These are phyloP conservation scores for Bolboschoenus planiculmis DNA, from an alignment of 176 grass and related monocot genomes.

Conservation along the genomic window DNA sequence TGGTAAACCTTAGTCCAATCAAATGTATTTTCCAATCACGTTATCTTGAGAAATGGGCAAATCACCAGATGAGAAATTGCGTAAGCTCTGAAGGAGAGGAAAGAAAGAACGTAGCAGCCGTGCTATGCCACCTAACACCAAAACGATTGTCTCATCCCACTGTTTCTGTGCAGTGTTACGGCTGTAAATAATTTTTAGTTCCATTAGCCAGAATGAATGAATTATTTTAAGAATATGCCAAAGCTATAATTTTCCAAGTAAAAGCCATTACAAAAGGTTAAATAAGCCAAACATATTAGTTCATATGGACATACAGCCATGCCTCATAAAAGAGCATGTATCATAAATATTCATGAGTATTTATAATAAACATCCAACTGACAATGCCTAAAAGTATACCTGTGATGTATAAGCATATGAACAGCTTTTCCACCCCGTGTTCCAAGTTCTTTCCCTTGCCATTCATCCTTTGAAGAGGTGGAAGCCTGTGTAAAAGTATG, in stretches of 20 bases:
- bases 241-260: neutral
- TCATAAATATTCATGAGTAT: neutral
- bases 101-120: slow-evolving; percentile 87
- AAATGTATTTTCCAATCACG: neutral
- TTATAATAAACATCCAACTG: neutral
- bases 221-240: neutral
- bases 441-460: slow-evolving; percentile 96
- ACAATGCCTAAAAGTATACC: slow-evolving; percentile 34
- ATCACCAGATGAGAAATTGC: slow-evolving; percentile 77
- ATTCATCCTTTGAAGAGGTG: slow-evolving; percentile 91
- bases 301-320: neutral
- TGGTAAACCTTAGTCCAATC: neutral
- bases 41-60: slow-evolving; percentile 19
- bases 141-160: slow-evolving; percentile 98
- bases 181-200: slow-evolving; percentile 38
- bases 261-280: slow-evolving; percentile 7
- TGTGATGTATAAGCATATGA: slow-evolving; percentile 99
- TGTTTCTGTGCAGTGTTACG: slow-evolving; percentile 97
- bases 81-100: slow-evolving; percentile 74
- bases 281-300: neutral
- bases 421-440: slow-evolving; percentile 93
- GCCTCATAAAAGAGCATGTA: neutral
- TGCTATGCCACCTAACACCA: slow-evolving; percentile 84
- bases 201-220: slow-evolving; percentile 10
- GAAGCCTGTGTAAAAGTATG: slow-evolving; percentile 56